These are phyloP conservation scores for Funneliformis geosporum DNA, from an alignment of 192 early-diverging fungal species.

Conservation along the genomic window DNA sequence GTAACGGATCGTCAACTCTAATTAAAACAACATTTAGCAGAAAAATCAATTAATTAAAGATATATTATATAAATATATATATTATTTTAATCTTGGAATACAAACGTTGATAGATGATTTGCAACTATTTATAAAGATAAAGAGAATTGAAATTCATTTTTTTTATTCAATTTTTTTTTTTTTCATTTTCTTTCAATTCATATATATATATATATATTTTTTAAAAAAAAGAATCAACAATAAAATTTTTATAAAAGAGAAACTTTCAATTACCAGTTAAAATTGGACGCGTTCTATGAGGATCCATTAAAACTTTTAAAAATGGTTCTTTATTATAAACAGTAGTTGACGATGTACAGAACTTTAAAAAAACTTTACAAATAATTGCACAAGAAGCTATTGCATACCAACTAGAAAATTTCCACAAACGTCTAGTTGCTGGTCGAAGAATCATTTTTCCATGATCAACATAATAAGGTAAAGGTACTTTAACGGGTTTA, in stretches of 20 bases:
- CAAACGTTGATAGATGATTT: constrained; percentile 70
- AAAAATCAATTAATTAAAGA: neutral
- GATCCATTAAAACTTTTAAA: constrained; percentile 53
- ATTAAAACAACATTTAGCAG: neutral
- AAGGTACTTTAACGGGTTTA: constrained; percentile 16
- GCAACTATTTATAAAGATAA: constrained; percentile 50
- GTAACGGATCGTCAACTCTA: constrained; percentile 69
- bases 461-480: constrained; percentile 19
- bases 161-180: neutral
- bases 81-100: constrained; percentile 8
- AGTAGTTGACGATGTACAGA: constrained; percentile 33
- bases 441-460: constrained; percentile 20
- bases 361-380: constrained; percentile 39
- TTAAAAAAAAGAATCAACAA: too few species aligned
- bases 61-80: neutral
- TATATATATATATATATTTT: too few species aligned
- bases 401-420: constrained; percentile 20
- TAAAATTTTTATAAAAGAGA: neutral
- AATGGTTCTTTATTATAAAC: constrained; percentile 64
- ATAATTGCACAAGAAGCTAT: constrained; percentile 35
- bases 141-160: neutral
- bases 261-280: constrained; percentile 55
- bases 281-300: constrained; percentile 57
- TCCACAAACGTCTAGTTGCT: constrained; percentile 32
- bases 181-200: neutral